Evolutionary conservation across 106 monocot genomes (phyloP), one percentile per base, ranked within the genome.

Genomic region (Dendrobium catenatum): DNA sequence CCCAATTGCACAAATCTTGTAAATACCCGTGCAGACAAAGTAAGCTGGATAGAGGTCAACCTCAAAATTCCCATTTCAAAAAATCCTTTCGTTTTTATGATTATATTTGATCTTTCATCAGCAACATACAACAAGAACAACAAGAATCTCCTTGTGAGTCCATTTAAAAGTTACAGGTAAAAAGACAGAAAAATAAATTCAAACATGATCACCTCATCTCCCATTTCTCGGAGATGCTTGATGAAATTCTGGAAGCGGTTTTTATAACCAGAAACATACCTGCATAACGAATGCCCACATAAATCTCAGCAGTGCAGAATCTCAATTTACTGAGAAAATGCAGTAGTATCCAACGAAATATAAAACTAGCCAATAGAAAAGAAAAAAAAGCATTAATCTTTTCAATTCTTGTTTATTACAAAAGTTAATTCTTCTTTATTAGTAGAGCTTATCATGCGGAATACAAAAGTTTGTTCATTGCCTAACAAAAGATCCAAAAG

Each of bases 241-340:
- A 96, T 96, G 88, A 96, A 96, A 86, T 96, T 93, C 84, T 96
- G 93, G 78, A 91, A 96, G 6, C 91, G 88, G 79, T 93, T 96
- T 68, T 93, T 93, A 84, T 93, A 93, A 6, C 96, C 96, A 68
- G 93, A 96, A 42, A 96, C 90, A 79, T 96, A 96, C 22, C 93
- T 93, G 88, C 82, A 75, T 4, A 75, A 42, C 31, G 8, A 75
- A 51, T 51, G 51, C 15, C 15, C 13, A 51, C 15, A 11, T 51
- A 51, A 51, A 51, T 51, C 40, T 72, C 33, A 72, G 33, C 10
- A 33, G 11, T 40, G 27, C 72, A 33, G 37, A 51, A 51, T 51
- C 15, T 51, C 51, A 51, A 51, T 51, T 51, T 72, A 72, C 72
- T 37, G 2, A 15, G 33, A 44, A 74, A 74, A 31, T 11, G 31